These are phyloP conservation scores for Penicillium dipodomyicola DNA, from an alignment of 495 filamentous ascomycete species.

Conservation along the genomic window DNA sequence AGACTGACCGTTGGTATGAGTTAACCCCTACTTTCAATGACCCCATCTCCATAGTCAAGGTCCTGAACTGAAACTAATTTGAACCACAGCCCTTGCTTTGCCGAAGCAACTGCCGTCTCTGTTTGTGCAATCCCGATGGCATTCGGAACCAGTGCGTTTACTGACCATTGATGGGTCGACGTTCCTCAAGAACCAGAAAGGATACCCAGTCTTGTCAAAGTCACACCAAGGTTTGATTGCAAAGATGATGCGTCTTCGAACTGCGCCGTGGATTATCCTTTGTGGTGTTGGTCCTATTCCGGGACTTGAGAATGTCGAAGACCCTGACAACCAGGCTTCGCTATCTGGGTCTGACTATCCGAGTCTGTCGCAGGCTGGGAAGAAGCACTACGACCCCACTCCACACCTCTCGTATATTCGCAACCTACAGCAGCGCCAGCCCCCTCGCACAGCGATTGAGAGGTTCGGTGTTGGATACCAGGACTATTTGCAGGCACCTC, in stretches of 20 bases:
- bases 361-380: slow-evolving; percentile 60
- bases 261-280: slow-evolving; percentile 76
- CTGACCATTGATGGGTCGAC: slow-evolving; percentile 62
- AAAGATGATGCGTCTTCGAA: slow-evolving; percentile 78
- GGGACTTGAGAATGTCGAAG: slow-evolving; percentile 45
- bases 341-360: slow-evolving; percentile 58
- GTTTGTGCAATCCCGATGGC: slow-evolving; percentile 83
- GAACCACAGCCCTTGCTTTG: slow-evolving; percentile 64
- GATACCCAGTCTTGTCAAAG: slow-evolving; percentile 79
- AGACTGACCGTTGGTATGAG: slow-evolving; percentile 84
- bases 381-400: slow-evolving; percentile 55
- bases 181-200: slow-evolving; percentile 76
- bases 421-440: slow-evolving; percentile 80
- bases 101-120: slow-evolving; percentile 74
- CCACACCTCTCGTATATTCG: slow-evolving; percentile 78
- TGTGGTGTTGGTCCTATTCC: slow-evolving; percentile 70
- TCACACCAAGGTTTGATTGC: slow-evolving; percentile 75
- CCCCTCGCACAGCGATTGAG: slow-evolving; percentile 60
- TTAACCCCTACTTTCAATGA: not conserved
- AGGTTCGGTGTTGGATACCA: slow-evolving; percentile 77
- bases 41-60: not conserved
- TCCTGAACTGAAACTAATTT: slow-evolving; percentile 3
- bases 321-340: slow-evolving; percentile 30
- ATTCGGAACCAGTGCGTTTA: slow-evolving; percentile 83
- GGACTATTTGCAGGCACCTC: slow-evolving; percentile 89